A percentile compares a stretch with the other conserved stretches of the same genome.
Conservation (phyloP, 1,284 basidiomycete genomes). For the Peniophora sp. region DNA sequence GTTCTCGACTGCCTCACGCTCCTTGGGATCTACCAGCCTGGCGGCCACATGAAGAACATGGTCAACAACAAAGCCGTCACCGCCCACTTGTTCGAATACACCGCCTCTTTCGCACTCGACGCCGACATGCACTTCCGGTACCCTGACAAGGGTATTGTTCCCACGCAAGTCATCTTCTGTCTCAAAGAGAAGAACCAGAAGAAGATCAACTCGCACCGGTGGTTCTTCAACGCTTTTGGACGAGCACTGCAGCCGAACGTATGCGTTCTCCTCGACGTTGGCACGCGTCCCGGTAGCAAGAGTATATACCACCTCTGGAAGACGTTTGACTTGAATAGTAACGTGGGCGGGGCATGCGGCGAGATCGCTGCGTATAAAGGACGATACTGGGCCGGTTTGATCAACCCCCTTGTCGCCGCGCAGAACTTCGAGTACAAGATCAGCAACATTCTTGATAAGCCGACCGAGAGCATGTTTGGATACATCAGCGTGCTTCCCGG, state of each 20-base stretch:
- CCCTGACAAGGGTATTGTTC: slow-evolving; percentile 92
- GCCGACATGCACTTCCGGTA: slow-evolving; percentile 89
- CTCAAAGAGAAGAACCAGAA: slow-evolving; percentile 95
- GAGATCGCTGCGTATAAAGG: slow-evolving; percentile 94
- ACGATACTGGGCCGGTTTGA: slow-evolving; percentile 70
- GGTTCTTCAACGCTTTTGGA: slow-evolving; percentile 93
- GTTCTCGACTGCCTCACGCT: slow-evolving; percentile 88
- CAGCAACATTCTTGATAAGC: slow-evolving; percentile 91
- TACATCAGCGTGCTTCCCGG: slow-evolving; percentile 90
- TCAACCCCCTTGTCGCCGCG: slow-evolving; percentile 87
- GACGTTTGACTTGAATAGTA: slow-evolving; percentile 88
- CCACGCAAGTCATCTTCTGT: slow-evolving; percentile 87
- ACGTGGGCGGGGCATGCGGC: slow-evolving; percentile 90
- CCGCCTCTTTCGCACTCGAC: slow-evolving; percentile 85
- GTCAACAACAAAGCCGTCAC: slow-evolving; percentile 86
- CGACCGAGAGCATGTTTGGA: slow-evolving; percentile 88
- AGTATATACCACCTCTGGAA: slow-evolving; percentile 95
- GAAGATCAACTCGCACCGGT: slow-evolving; percentile 94
- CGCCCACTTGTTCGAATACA: slow-evolving; percentile 95
- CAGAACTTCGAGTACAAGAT: slow-evolving; percentile 96
- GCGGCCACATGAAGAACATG: slow-evolving; percentile 83
- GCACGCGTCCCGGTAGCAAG: slow-evolving; percentile 79
- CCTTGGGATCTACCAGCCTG: slow-evolving; percentile 71
- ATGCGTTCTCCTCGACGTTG: slow-evolving; percentile 87
- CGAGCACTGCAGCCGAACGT: slow-evolving; percentile 78